phyloP scores from a whole-genome alignment of 2,329 filamentous ascomycete species.

The Phialocephala sp. region DNA sequence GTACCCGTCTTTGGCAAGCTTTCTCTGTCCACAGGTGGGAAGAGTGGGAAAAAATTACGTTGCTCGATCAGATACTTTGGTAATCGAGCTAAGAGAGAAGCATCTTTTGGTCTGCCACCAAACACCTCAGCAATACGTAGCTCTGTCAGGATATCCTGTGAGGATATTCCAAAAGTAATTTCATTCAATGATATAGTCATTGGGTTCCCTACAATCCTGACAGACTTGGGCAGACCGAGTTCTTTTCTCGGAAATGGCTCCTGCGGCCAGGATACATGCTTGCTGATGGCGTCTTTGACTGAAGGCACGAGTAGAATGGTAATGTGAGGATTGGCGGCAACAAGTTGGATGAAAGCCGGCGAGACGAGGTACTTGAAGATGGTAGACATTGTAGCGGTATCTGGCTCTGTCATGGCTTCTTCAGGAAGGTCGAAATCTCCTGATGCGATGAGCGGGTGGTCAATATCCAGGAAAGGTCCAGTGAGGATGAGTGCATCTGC shows the following conservation, averaged over 20 bases:
- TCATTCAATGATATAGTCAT: slow-evolving; percentile 92
- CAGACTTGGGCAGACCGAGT: slow-evolving; percentile 78
- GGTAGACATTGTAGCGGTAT: slow-evolving; percentile 79
- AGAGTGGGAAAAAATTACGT: slow-evolving; percentile 88
- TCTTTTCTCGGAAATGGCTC: slow-evolving; percentile 73
- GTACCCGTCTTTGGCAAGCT: slow-evolving; percentile 69
- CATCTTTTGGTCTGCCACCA: slow-evolving; percentile 58
- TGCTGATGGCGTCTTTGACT: slow-evolving; percentile 79
- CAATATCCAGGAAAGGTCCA: slow-evolving; percentile 89
- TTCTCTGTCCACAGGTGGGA: slow-evolving; percentile 76
- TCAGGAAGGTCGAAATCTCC: slow-evolving; percentile 80
- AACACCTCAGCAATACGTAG: slow-evolving; percentile 75
- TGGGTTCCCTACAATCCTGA: slow-evolving; percentile 83
- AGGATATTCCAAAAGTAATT: slow-evolving; percentile 78
- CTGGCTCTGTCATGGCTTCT: slow-evolving; percentile 70
- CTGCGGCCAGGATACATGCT: slow-evolving; percentile 87
- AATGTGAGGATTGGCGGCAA: slow-evolving; percentile 72
- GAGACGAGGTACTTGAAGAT: slow-evolving; percentile 85
- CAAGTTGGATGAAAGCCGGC: slow-evolving; percentile 73
- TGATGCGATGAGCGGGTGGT: slow-evolving; percentile 84
- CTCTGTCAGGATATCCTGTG: slow-evolving; percentile 84
- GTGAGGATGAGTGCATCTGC: slow-evolving; percentile 81
- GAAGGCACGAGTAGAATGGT: slow-evolving; percentile 86
- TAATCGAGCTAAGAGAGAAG: slow-evolving; percentile 59
- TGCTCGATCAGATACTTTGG: slow-evolving; percentile 85